Evolutionary conservation across 345 rosid genomes (phyloP).

Genomic region (Leavenworthia alabamica): DNA sequence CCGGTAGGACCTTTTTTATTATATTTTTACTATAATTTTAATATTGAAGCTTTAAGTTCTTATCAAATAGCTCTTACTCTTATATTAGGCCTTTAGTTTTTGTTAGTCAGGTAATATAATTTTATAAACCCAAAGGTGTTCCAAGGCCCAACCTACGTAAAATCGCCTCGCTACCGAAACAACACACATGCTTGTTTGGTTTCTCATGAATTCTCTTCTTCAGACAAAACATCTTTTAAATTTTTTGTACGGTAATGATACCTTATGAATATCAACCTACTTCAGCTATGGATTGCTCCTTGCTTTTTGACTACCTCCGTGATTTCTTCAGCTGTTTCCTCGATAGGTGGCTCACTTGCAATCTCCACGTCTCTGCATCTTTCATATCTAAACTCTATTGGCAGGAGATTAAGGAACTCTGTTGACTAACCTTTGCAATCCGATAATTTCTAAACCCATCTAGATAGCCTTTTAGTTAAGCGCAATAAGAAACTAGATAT

Average conservation of each 20-base stretch:
- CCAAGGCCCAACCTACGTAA: not conserved
- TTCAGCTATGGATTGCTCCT: slow-evolving; percentile 68
- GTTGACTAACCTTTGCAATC: not conserved
- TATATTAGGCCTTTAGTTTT: not conserved
- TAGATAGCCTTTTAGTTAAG: not conserved
- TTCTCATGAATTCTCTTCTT: not conserved
- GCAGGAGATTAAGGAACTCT: not conserved
- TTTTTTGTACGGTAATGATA: not conserved
- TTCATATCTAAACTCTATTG: not conserved
- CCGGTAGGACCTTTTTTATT: slow-evolving; percentile 64
- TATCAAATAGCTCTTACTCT: not conserved
- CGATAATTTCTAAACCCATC: not conserved
- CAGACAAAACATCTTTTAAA: not conserved
- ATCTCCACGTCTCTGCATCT: slow-evolving; percentile 40
- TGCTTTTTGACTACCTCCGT: slow-evolving; percentile 61
- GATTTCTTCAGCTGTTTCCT: slow-evolving; percentile 59
- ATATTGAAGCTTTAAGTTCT: not conserved
- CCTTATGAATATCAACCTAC: slow-evolving; percentile 41
- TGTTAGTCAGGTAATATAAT: not conserved
- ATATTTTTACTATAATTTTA: not conserved
- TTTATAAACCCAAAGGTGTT: not conserved
- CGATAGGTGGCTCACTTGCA: slow-evolving; percentile 41
- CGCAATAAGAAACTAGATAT: not conserved
- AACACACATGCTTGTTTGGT: not conserved
- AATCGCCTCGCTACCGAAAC: not conserved